Evolutionary conservation across 495 filamentous ascomycete species (phyloP).

Genomic region (Halenospora varia): DNA sequence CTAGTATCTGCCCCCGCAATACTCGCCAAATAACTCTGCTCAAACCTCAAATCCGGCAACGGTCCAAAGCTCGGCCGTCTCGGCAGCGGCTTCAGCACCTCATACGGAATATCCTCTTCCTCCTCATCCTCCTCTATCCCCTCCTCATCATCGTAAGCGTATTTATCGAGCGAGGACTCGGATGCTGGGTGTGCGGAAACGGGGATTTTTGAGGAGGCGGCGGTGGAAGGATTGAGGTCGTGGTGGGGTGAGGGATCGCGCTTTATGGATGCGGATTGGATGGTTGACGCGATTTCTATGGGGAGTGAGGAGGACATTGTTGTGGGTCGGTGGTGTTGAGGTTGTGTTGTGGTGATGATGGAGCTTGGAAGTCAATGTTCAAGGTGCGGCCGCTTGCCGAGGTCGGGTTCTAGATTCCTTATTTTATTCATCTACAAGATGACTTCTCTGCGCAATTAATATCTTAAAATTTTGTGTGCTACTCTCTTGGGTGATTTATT

Average conservation of each 20-base stretch:
- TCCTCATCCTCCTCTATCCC: slow-evolving; percentile 33
- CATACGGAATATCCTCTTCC: slow-evolving; percentile 50
- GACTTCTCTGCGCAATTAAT: too few relatives aligned
- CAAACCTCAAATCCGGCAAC: slow-evolving; percentile 89
- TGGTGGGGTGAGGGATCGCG: slow-evolving; percentile 60
- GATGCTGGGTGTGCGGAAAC: slow-evolving; percentile 27
- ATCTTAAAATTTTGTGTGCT: too few relatives aligned
- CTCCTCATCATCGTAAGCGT: slow-evolving; percentile 26
- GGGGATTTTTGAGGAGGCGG: slow-evolving; percentile 53
- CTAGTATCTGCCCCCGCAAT: slow-evolving; percentile 71
- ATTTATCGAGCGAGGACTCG: slow-evolving; percentile 21
- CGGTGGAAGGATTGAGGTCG: slow-evolving; percentile 78
- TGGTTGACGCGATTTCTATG: slow-evolving; percentile 64
- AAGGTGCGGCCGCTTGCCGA: background rate
- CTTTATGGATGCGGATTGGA: slow-evolving; percentile 77
- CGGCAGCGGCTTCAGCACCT: slow-evolving; percentile 48
- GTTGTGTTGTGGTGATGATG: background rate
- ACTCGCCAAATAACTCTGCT: slow-evolving; percentile 93
- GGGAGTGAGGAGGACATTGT: slow-evolving; percentile 34
- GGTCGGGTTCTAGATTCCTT: too few relatives aligned
- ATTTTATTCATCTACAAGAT: too few relatives aligned
- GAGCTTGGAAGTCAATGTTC: background rate
- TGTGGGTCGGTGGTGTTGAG: background rate
- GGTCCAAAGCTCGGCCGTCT: slow-evolving; percentile 63
- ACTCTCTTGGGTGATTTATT: too few relatives aligned